Conservation (phyloP, 176 grass and related monocot species). For the Carex littledalei region DNA sequence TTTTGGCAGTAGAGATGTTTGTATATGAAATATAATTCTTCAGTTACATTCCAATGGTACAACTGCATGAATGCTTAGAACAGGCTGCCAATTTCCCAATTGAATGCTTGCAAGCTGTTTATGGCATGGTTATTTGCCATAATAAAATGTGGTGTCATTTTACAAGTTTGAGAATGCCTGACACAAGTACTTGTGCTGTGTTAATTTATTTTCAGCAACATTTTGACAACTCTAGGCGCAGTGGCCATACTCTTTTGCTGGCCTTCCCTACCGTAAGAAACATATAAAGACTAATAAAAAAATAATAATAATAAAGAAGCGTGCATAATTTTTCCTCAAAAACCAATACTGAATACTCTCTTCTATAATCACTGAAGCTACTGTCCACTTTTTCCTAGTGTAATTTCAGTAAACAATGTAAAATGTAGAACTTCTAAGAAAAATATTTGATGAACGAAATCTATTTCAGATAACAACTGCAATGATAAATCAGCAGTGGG, state of each 20-base stretch:
- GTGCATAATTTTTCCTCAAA: background rate
- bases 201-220: background rate
- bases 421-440: background rate
- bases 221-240: background rate
- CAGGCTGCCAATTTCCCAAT: background rate
- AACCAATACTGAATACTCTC: no score
- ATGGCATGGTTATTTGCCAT: background rate
- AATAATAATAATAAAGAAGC: background rate
- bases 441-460: background rate
- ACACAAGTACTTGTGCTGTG: background rate
- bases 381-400: background rate
- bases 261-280: background rate
- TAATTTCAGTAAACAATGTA: no score
- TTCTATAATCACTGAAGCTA: background rate
- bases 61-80: background rate
- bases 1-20: background rate
- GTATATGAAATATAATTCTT: background rate
- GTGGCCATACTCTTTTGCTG: background rate
- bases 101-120: background rate
- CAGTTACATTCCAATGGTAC: background rate
- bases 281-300: background rate
- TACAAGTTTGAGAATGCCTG: no score
- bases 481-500: background rate
- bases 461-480: background rate
- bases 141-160: no score